phyloP scores from a whole-genome alignment of 140 eudicot genomes.

The Stevia rebaudiana region DNA sequence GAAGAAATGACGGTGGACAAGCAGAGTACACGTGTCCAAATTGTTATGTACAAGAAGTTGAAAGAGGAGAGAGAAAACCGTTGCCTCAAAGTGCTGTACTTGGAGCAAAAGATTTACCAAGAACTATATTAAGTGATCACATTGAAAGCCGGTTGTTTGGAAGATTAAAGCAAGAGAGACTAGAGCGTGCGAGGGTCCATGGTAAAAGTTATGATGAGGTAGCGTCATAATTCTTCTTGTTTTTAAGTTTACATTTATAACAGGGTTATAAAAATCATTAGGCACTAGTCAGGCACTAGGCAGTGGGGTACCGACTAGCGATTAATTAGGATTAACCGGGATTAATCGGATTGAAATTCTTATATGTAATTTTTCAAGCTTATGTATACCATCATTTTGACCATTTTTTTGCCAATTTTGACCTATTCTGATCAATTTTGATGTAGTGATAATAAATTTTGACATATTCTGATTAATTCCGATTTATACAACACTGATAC shows the following conservation, averaged over 20 bases:
- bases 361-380: too few species aligned
- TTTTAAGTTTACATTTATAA: background rate
- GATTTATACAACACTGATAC: too few species aligned
- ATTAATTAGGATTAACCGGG: too few species aligned
- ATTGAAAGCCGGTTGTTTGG: conserved; percentile 65
- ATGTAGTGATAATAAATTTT: too few species aligned
- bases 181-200: conserved; percentile 62
- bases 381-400: too few species aligned
- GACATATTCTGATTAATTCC: too few species aligned
- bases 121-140: conserved; percentile 90
- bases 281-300: too few species aligned
- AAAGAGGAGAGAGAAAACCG: conserved; percentile 84
- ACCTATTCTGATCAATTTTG: too few species aligned
- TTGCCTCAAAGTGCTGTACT: conserved; percentile 94
- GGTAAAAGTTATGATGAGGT: conserved; percentile 93
- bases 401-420: too few species aligned
- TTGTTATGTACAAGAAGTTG: conserved; percentile 83
- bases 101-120: conserved; percentile 96
- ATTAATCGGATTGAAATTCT: too few species aligned
- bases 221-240: background rate
- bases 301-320: too few species aligned
- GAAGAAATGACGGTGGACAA: conserved; percentile 95
- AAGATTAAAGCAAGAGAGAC: conserved; percentile 66
- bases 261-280: too few species aligned
- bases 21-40: conserved; percentile 99